Base-by-base conservation (phyloP, 495 filamentous ascomycete genomes). In the Platismatia glauca region DNA sequence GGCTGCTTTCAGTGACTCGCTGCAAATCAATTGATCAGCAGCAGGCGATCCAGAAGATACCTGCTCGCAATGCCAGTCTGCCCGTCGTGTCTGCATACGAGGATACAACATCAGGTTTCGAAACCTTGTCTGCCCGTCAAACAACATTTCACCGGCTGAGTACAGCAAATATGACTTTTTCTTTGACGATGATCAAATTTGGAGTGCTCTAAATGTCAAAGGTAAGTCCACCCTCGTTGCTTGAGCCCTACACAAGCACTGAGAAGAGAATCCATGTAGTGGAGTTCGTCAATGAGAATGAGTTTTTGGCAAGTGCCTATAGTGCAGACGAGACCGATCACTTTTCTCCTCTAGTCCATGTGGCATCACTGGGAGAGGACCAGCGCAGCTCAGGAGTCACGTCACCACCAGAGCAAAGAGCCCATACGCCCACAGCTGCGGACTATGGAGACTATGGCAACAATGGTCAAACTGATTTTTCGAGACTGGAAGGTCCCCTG, bases 21-120 rank as follows among this genome's bases (percentile, higher is more conserved):
- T 24, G n/a, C 44, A 46, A 22, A 27, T 15, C 38, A 27, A 18
- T 57, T 55, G 35, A 64, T 31, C 31, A 13, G n/a, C 0, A 5
- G 43, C 24, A 64, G 62, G 62, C 35, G 50, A 65, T 38, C 33
- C 20, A n/a, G 1, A 60, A 5, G 18, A 37, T 27, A 43, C 24
- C 9, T 65, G 63, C n/a, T 29, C 15, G 24, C 58, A 65, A n/a
- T 65, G 63, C 53, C 31, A 55, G n/a, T 43, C 43, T 18, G 58
- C 50, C 41, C 39, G 52, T 61, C 58, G 63, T 11, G 39, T 39
- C n/a, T 65, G 58, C 43, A 8, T 61, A 27, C 48, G 63, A 34
- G 62, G 62, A 43, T 61, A 57, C 58, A 65, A 65, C 38, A 31
- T 65, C 29, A 57, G 58, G 18, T 65, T 65, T 57, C 58, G 63